Base-by-base conservation (phyloP, 108 stramenopile genomes). In the Cyclostephanos tholiformis region DNA sequence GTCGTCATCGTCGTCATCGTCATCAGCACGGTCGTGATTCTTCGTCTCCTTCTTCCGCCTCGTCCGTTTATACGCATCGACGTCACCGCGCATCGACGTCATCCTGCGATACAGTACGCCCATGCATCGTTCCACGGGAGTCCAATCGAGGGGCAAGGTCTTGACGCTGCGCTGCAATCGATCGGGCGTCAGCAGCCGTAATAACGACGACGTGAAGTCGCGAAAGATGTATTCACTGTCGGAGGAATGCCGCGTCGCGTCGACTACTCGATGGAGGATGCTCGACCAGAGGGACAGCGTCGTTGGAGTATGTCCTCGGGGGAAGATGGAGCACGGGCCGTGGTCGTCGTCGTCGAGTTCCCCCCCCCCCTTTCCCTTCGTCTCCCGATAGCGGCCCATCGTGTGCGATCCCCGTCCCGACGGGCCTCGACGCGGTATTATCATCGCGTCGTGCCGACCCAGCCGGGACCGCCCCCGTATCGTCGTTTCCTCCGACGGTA, bases 121-220 rank as follows among this genome's bases (percentile, higher is more conserved):
- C 22, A 80, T 23, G 20, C 64, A 35, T 13, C 69, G 50, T 52
- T 74, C 69, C 16, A 80, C 69, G 2, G 79, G 79, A 6, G 68
- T 70, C 79, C 79, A 80, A 65, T 80, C 73, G 11, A 80, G 52
- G 17, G 79, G 79, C 22, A 80, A 50, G 19, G 79, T 80, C 38
- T 80, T 80, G 22, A 80, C 63, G 35, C 73, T 63, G 2, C 79
- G 63, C 44, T 80, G 72, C 32, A 80, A 56, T 65, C 79, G 29
- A 62, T 80, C 79, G 14, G 79, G 79, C 0, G 79, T 80, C 32
- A 80, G 56, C 8, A 65, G 46, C 10, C 65, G 49, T 0, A 74
- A 57, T 8, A 80, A 56, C 0, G 58, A 39, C 5, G 79, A 49
- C n/a, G 72, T 80, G 25, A 80, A 80, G 48, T 80, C 79, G 30